A percentile compares a stretch with the other conserved stretches of the same genome.
These are phyloP conservation scores for Populus alba DNA, from an alignment of 345 rosid species.

Conservation along the genomic window DNA sequence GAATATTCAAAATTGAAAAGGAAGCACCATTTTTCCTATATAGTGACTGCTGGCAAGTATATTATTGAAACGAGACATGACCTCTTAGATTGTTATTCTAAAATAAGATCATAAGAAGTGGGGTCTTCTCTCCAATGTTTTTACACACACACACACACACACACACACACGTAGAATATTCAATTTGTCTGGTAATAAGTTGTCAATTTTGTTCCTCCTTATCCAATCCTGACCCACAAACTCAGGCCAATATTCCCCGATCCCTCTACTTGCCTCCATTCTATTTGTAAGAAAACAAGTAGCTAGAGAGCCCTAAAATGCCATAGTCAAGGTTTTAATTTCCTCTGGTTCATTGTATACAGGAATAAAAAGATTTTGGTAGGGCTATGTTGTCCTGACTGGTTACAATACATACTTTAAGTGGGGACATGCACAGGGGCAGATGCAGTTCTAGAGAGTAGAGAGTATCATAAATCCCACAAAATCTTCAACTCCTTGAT, in stretches of 20 bases:
- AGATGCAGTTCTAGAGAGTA: neutral
- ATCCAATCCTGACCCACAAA: constrained; percentile 14
- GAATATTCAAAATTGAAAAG: constrained; percentile 47
- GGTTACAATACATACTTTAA: constrained; percentile 22
- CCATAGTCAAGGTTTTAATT: constrained; percentile 11
- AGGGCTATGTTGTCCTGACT: constrained; percentile 2
- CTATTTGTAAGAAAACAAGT: neutral
- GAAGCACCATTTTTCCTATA: constrained; percentile 27
- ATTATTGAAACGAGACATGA: constrained; percentile 26
- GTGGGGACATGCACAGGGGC: constrained; percentile 14
- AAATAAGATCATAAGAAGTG: constrained; percentile 13
- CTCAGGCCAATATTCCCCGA: neutral
- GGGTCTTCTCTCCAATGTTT: constrained; percentile 9
- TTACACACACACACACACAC: too few species aligned
- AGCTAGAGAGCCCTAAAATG: neutral
- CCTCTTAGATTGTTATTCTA: constrained; percentile 4
- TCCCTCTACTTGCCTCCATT: neutral
- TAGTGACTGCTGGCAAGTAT: constrained; percentile 17
- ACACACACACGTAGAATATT: constrained; percentile 20
- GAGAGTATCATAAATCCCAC: neutral
- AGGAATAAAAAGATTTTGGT: neutral
- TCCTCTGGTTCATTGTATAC: neutral
- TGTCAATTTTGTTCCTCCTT: constrained; percentile 23
- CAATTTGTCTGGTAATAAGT: constrained; percentile 32
- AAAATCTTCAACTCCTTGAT: neutral